Percentiles rank a stretch among this genome's conserved stretches.
phyloP scores from a whole-genome alignment of 129 eudicot species.

The Flaveria linearis region DNA sequence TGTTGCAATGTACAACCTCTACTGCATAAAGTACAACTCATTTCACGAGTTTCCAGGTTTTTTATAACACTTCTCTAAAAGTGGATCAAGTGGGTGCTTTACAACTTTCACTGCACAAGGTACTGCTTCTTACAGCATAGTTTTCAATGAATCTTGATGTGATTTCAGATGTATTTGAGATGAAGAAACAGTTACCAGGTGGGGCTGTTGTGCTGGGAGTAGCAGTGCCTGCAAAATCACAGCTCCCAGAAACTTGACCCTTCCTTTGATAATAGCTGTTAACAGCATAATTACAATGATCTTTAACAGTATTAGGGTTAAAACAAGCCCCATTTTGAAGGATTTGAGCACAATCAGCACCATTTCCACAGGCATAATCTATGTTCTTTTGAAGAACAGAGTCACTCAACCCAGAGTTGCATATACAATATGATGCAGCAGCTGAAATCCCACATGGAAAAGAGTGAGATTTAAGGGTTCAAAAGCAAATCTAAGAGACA shows the following conservation, averaged over 20 bases:
- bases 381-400: constrained; percentile 60
- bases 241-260: constrained; percentile 42
- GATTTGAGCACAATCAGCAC: constrained; percentile 76
- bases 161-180: background rate
- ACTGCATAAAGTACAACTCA: constrained; percentile 7
- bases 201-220: constrained; percentile 38
- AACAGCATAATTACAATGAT: constrained; percentile 85
- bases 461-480: background rate
- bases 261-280: constrained; percentile 71
- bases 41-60: background rate
- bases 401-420: constrained; percentile 55
- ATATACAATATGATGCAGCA: constrained; percentile 77
- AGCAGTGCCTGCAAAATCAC: constrained; percentile 62
- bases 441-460: constrained; percentile 2
- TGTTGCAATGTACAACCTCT: constrained; percentile 18
- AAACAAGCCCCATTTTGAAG: constrained; percentile 64
- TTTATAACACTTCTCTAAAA: background rate
- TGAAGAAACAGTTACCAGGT: constrained; percentile 44
- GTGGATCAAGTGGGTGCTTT: background rate
- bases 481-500: background rate
- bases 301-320: constrained; percentile 70
- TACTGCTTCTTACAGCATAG: background rate
- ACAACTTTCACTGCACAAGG: background rate
- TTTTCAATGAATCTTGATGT: background rate
- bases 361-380: constrained; percentile 89